Evolutionary conservation across 1,284 basidiomycete species (phyloP).

Genomic region (Hypsizygus ulmarius): DNA sequence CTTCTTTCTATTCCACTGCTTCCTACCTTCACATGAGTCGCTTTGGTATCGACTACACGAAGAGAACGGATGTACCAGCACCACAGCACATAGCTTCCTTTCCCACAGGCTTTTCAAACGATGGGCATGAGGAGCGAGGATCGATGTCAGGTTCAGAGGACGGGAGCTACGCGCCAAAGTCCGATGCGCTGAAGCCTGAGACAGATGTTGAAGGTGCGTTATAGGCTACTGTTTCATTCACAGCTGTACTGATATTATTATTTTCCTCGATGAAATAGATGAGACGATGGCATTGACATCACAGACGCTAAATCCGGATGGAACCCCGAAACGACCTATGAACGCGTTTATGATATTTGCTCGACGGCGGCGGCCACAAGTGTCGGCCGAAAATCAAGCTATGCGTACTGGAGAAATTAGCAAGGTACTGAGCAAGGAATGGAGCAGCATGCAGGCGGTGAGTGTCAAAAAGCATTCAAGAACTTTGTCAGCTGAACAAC

Average conservation of each 20-base stretch:
- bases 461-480: conserved; percentile 24
- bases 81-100: conserved; percentile 19
- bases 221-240: conserved; percentile 5
- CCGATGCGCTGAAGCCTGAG: conserved; percentile 38
- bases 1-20: conserved; percentile 14
- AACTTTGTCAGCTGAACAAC: conserved; percentile 11
- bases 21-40: conserved; percentile 29
- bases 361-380: conserved; percentile 73
- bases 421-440: conserved; percentile 79
- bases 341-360: conserved; percentile 91
- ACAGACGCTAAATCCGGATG: conserved; percentile 78
- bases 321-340: conserved; percentile 84
- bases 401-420: conserved; percentile 85
- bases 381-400: conserved; percentile 76
- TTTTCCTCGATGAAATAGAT: conserved; percentile 34
- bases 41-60: conserved; percentile 23
- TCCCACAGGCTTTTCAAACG: conserved; percentile 21
- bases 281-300: conserved; percentile 56
- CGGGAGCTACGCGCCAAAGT: conserved; percentile 36
- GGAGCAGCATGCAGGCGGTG: conserved; percentile 72
- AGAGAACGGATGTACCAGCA: conserved; percentile 17
- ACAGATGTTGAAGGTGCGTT: conserved; percentile 41
- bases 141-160: conserved; percentile 53
- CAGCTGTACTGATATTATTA: conserved; percentile 13
- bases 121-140: conserved; percentile 38